phyloP scores from a whole-genome alignment of 495 filamentous ascomycete species.

The Penicillium lagena region DNA sequence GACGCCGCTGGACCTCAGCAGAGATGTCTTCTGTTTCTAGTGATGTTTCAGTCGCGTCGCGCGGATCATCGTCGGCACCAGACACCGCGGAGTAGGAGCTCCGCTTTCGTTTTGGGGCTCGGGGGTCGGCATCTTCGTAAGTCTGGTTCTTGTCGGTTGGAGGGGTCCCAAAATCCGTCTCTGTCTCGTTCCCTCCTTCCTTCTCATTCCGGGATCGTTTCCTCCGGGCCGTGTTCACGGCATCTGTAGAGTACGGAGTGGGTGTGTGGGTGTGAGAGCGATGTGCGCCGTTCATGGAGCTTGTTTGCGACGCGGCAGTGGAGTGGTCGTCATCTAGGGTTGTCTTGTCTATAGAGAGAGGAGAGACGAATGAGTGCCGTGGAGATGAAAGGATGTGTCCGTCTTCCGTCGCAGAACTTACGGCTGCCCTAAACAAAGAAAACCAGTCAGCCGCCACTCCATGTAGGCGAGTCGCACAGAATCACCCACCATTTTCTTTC shows the following conservation, averaged over 20 bases:
- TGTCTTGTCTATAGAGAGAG: too few species aligned
- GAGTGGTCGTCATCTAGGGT: too few species aligned
- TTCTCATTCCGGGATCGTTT: slow-evolving; percentile 11
- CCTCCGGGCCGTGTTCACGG: not conserved
- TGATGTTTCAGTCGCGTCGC: slow-evolving; percentile 15
- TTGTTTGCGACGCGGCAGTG: too few species aligned
- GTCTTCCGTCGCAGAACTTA: slow-evolving; percentile 9
- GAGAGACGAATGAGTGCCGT: too few species aligned
- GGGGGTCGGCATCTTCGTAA: slow-evolving; percentile 1
- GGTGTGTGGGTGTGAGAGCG: not conserved
- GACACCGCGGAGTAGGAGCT: slow-evolving; percentile 6
- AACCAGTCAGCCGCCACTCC: not conserved
- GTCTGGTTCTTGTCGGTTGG: not conserved
- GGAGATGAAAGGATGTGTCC: not conserved
- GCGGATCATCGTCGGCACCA: slow-evolving; percentile 11
- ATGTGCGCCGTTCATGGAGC: too few species aligned
- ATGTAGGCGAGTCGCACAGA: not conserved
- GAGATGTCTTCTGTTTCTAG: slow-evolving; percentile 44
- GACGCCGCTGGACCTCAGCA: slow-evolving; percentile 33
- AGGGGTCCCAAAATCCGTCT: too few species aligned
- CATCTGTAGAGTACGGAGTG: slow-evolving; percentile 6
- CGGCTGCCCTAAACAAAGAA: slow-evolving; percentile 10
- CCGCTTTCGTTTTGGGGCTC: slow-evolving; percentile 16
- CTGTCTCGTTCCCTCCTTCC: not conserved
- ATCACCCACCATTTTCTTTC: slow-evolving; percentile 28